phyloP scores from a whole-genome alignment of 805 yeast genomes.

The Komagataella phaffii region DNA sequence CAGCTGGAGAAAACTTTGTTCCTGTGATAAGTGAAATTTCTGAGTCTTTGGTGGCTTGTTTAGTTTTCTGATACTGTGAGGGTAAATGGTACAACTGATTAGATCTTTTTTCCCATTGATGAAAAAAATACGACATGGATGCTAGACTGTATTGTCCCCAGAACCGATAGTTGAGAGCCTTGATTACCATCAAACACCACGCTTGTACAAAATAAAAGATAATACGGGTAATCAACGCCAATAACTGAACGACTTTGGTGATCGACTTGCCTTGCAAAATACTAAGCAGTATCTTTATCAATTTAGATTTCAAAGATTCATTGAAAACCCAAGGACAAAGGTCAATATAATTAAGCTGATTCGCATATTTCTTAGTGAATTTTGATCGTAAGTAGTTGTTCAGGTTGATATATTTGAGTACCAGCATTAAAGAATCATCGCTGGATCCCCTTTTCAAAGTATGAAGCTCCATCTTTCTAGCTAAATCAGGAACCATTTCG shows the following conservation, averaged over 20 bases:
- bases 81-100: conserved; percentile 74
- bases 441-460: background rate
- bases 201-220: conserved; percentile 8
- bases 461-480: background rate
- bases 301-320: conserved; percentile 1
- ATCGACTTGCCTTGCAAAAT: conserved; percentile 2
- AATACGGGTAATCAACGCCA: conserved; percentile 2
- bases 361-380: conserved; percentile 7
- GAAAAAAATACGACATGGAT: conserved; percentile 46
- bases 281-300: conserved; percentile 7
- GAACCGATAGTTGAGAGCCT: background rate
- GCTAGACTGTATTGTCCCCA: conserved; percentile 13
- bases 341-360: background rate
- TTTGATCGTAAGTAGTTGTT: conserved; percentile 14
- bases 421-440: background rate
- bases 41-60: conserved; percentile 21
- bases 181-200: conserved; percentile 16
- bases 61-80: conserved; percentile 51
- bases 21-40: conserved; percentile 25
- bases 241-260: conserved; percentile 6
- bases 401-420: conserved; percentile 12
- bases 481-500: background rate
- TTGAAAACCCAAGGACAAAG: background rate
- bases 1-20: conserved; percentile 25
- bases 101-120: conserved; percentile 67